Evolutionary conservation across 768 basidiomycete genomes (phyloP), one percentile per base, ranked within the genome.

Genomic region (Coprinopsis sp.): DNA sequence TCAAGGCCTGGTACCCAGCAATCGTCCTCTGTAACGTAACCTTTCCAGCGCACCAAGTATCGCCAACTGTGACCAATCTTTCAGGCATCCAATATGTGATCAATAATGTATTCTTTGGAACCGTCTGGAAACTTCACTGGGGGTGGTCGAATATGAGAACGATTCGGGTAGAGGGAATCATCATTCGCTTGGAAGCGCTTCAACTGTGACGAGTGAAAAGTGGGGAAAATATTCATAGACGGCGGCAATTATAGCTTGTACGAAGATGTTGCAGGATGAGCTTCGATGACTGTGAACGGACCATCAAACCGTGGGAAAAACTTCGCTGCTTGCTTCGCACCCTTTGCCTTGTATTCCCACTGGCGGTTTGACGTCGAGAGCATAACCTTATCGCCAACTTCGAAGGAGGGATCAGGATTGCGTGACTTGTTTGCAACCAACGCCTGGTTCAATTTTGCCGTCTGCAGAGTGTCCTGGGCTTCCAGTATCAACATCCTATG

Each of bases 271-370:
- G 44, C 43, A 0, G 37, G 28, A n/a, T 62, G 37, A 0, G 58
- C 56, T 0, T 53, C 37, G 0, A 52, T 28, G 2, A 76, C 47
- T 0, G 4, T 36, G 28, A 63, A 68, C 0, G 62, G 66, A 0
- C 67, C 59, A 37, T 73, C 60, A n/a, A 46, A 67, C 0, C 57
- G 37, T 0, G 63, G 63, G 55, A 74, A 64, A 33, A 72, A 71
- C 42, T 74, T 74, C 0, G 66, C 67, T 0, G 52, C 54, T 0
- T 59, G 55, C 10, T 58, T 54, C 0, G 59, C 51, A 0, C 59
- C 60, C 0, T 31, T 29, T 0, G 41, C n/a, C 21, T 55, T 55
- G 44, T 65, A 73, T 1, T 66, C 56, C 1, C 50, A 37, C 0
- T 54, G 27, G 0, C 58, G 49, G 30, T 69, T 51, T 55, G 57